These are phyloP conservation scores for Apiospora rasikravindrae DNA, from an alignment of 2,329 filamentous ascomycete genomes.

Conservation along the genomic window DNA sequence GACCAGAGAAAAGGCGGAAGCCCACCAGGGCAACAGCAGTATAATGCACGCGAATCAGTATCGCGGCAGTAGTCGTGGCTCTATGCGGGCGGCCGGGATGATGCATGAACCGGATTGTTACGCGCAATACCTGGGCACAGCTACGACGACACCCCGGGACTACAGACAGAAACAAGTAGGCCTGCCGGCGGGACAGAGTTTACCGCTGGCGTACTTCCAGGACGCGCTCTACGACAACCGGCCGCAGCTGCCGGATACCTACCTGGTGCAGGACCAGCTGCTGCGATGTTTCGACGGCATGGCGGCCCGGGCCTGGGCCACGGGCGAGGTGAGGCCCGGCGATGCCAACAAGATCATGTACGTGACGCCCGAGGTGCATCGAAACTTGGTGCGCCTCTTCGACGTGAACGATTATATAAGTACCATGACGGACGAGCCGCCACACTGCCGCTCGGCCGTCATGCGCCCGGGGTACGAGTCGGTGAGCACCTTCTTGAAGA, in stretches of 20 bases:
- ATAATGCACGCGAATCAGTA: background rate
- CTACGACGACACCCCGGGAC: background rate
- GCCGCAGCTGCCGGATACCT: conserved; percentile 8
- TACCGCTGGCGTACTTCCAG: background rate
- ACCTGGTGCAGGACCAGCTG: conserved; percentile 11
- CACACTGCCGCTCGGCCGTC: background rate
- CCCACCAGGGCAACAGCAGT: background rate
- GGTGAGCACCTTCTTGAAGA: background rate
- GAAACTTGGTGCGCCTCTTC: background rate
- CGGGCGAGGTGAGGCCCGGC: background rate
- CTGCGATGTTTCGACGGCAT: background rate
- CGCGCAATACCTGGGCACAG: background rate
- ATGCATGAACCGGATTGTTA: background rate
- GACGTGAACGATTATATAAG: background rate
- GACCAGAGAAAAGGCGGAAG: background rate
- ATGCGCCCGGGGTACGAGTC: conserved; percentile 1
- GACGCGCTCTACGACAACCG: conserved; percentile 8
- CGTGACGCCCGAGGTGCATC: conserved; percentile 1
- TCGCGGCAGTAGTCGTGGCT: background rate
- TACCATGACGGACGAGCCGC: background rate
- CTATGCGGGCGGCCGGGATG: background rate
- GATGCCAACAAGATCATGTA: background rate
- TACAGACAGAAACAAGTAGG: background rate
- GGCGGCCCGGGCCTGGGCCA: background rate
- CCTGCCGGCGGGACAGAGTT: background rate